Conservation (phyloP, 305 asterid genomes). For the Solanum hybrid region DNA sequence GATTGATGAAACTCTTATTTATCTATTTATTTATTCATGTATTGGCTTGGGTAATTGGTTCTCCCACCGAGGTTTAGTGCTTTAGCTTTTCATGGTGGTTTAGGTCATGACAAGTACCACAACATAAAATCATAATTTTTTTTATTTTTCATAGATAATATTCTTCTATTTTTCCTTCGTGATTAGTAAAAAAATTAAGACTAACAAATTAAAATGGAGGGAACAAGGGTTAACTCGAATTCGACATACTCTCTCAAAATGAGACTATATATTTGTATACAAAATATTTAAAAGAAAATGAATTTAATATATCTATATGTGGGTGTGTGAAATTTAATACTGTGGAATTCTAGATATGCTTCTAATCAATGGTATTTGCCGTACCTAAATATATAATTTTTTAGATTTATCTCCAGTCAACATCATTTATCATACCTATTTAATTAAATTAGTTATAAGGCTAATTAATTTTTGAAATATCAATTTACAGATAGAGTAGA, state of each 20-base stretch:
- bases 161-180: neutral
- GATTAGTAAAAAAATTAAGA: neutral
- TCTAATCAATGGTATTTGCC: neutral
- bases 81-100: neutral
- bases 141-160: too few relatives aligned
- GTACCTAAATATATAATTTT: neutral
- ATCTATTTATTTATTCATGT: neutral
- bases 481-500: too few relatives aligned
- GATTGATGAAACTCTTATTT: neutral
- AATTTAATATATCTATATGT: neutral
- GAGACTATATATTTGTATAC: neutral
- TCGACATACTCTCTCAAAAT: neutral
- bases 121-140: neutral
- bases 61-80: neutral
- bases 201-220: neutral
- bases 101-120: neutral
- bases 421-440: too few relatives aligned
- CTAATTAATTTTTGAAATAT: too few relatives aligned
- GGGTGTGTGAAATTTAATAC: neutral
- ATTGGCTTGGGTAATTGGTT: neutral
- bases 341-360: neutral
- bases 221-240: neutral
- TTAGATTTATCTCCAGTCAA: too few relatives aligned
- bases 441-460: too few relatives aligned
- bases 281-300: neutral